A percentile compares a stretch with the other conserved stretches of the same genome.
phyloP scores from a whole-genome alignment of 2,329 filamentous ascomycete species.

The Aciculosporium take region DNA sequence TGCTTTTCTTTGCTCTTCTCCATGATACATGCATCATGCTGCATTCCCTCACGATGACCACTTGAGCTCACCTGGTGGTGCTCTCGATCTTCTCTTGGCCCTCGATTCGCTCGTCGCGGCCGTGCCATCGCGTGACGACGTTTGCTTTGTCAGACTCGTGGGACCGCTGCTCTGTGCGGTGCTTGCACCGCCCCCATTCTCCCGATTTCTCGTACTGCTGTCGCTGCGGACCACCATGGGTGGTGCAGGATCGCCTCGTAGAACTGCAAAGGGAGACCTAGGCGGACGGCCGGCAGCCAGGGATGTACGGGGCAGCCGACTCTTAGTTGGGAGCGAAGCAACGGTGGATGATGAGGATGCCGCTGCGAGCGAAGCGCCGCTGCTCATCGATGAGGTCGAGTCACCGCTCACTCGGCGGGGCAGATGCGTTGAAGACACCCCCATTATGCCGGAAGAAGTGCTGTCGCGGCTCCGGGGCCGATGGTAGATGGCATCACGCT shows the following conservation, averaged over 20 bases:
- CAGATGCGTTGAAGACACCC: conserved; percentile 21
- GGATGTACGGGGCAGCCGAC: conserved; percentile 26
- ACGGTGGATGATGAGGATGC: not conserved
- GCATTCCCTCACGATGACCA: conserved; percentile 11
- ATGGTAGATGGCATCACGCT: conserved; percentile 27
- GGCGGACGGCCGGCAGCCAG: conserved; percentile 14
- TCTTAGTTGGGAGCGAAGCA: conserved; percentile 16
- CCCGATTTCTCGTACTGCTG: conserved; percentile 26
- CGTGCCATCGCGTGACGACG: conserved; percentile 4
- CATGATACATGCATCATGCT: no score
- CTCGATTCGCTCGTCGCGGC: conserved; percentile 5
- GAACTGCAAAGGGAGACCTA: conserved; percentile 9
- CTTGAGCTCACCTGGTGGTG: conserved; percentile 14
- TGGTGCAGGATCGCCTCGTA: conserved; percentile 9
- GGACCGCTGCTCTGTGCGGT: not conserved
- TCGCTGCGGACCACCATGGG: conserved; percentile 24
- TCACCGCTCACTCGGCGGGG: conserved; percentile 31
- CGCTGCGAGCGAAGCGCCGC: conserved; percentile 4
- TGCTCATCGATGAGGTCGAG: conserved; percentile 14
- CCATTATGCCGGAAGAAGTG: conserved; percentile 9
- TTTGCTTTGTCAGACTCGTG: not conserved
- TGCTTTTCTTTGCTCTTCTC: no score
- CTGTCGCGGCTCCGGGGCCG: conserved; percentile 26
- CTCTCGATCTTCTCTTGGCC: conserved; percentile 14
- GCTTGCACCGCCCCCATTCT: conserved; percentile 13